phyloP scores from a whole-genome alignment of 2,329 filamentous ascomycete species.

The Colletotrichum sp. region DNA sequence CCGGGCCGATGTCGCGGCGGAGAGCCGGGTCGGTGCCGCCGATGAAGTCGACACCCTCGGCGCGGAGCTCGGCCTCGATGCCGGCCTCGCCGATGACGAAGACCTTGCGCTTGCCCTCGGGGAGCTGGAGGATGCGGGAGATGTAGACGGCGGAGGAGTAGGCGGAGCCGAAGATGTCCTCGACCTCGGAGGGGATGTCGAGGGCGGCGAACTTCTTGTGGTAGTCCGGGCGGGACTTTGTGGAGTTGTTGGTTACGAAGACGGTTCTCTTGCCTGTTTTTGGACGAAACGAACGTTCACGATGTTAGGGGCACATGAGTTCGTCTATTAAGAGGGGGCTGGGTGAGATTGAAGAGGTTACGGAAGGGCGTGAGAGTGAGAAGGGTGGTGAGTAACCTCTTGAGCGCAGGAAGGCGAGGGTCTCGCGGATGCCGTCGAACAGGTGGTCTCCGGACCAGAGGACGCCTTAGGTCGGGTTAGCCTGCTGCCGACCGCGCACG shows the following conservation, averaged over 20 bases:
- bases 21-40: conserved; percentile 85
- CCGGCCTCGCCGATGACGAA: conserved; percentile 92
- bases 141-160: conserved; percentile 98
- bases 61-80: conserved; percentile 85
- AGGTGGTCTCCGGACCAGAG: conserved; percentile 95
- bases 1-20: conserved; percentile 78
- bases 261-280: conserved; percentile 82
- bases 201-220: conserved; percentile 86
- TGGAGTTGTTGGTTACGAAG: conserved; percentile 99
- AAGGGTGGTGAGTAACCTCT: conserved; percentile 62
- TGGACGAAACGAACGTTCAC: not conserved
- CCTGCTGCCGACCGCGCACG: not conserved
- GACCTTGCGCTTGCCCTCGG: conserved; percentile 84
- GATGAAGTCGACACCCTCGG: conserved; percentile 79
- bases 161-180: conserved; percentile 95
- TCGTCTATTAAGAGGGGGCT: not conserved
- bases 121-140: conserved; percentile 84
- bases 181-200: conserved; percentile 78
- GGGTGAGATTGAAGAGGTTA: not conserved
- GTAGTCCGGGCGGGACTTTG: conserved; percentile 92
- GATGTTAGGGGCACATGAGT: not conserved
- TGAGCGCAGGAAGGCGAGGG: conserved; percentile 79
- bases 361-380: conserved; percentile 5
- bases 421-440: conserved; percentile 85
- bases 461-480: conserved; percentile 66